phyloP scores from a whole-genome alignment of 805 yeast species.

The Kodamaea hsintzibuensis region DNA sequence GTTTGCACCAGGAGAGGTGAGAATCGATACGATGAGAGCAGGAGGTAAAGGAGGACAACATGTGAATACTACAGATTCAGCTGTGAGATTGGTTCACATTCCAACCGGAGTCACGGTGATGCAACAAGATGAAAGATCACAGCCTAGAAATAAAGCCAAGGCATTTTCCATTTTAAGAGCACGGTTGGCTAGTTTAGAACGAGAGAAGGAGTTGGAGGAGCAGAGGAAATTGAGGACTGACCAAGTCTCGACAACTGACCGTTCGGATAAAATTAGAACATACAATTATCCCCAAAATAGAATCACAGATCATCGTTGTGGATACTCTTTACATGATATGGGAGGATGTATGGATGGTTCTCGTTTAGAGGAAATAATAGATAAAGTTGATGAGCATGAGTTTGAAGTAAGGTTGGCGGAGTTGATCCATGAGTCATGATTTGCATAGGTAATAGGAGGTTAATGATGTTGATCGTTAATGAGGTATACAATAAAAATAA shows the following conservation, averaged over 20 bases:
- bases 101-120: constrained; percentile 88
- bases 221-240: constrained; percentile 70
- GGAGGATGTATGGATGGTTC: constrained; percentile 41
- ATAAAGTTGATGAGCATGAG: constrained; percentile 38
- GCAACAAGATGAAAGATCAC: constrained; percentile 95
- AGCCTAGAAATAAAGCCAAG: constrained; percentile 89
- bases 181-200: constrained; percentile 78
- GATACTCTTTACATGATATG: constrained; percentile 73
- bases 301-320: constrained; percentile 92
- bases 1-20: constrained; percentile 82
- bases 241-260: constrained; percentile 85
- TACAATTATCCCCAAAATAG: constrained; percentile 92
- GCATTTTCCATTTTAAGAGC: constrained; percentile 84
- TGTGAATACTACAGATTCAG: constrained; percentile 96
- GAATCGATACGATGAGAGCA: constrained; percentile 96
- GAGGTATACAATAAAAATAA: too few species aligned
- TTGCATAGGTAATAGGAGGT: too few species aligned
- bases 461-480: too few species aligned
- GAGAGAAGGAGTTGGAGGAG: constrained; percentile 59
- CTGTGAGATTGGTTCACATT: constrained; percentile 87
- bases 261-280: constrained; percentile 91
- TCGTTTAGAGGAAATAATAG: constrained; percentile 35
- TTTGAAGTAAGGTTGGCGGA: constrained; percentile 36
- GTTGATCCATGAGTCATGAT: constrained; percentile 13
- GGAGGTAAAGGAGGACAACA: constrained; percentile 98